Base-by-base conservation (phyloP, 768 basidiomycete genomes). In the Artomyces pyxidatus region DNA sequence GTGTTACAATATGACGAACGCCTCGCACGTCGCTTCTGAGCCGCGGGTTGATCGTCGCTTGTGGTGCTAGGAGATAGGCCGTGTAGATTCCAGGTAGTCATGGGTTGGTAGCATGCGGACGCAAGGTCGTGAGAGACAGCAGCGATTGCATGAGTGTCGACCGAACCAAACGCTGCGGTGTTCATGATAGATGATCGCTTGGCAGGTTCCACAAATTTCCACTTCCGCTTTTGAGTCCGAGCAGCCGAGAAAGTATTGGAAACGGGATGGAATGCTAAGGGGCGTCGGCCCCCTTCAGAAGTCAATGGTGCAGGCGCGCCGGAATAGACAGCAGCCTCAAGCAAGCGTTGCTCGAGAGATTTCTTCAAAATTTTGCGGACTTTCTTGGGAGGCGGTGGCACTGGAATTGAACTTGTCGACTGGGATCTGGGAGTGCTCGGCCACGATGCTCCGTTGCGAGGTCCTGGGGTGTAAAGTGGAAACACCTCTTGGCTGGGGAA, bases 281-380 rank as follows among this genome's bases (percentile, higher is more conserved):
- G 52, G 19, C 27, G 55, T n/a, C 49, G 49, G 41, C n/a, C 35
- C 29, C 35, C 29, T 53, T 41, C 45, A 14, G 45, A 25, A 14
- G 5, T 16, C 7, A 22, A 26, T 14, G 29, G 45, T 4, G 44
- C 29, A 17, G 43, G 35, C 12, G 39, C 29, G 23, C 54, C 53
- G 30, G 55, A 54, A 40, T 50, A 56, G 29, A 56, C 43, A 26
- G 49, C 55, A n/a, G 55, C 55, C 35, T 56, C 49, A 39, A 55
- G 43, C 27, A 56, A 37, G 12, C 55, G 55, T 42, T 48, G 55
- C 17, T 48, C 52, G 30, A 54, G 52, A 12, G 55, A 37, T 30
- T 56, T 56, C 28, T 42, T 25, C n/a, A 44, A 26, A 14, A 6
- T 40, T 12, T 48, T 50, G 21, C 49, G 55, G 19, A 17, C 6